Evolutionary conservation across 139 green algal genomes (phyloP).

Genomic region (Desmodesmus armatus): DNA sequence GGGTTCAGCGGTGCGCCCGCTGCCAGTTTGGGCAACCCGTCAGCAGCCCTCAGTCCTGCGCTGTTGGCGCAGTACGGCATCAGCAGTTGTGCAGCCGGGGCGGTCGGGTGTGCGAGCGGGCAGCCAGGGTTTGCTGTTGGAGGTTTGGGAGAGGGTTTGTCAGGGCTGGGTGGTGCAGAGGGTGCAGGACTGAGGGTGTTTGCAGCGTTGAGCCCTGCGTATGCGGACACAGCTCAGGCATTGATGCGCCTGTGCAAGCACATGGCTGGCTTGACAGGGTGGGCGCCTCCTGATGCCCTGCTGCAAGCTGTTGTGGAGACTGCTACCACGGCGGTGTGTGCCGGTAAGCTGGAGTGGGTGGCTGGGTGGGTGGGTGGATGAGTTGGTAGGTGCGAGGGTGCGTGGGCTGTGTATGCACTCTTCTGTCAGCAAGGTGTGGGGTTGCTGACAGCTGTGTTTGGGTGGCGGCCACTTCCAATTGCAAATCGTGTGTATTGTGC

Average conservation of each 20-base stretch:
- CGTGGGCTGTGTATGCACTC: background rate
- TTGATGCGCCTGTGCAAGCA: constrained; percentile 27
- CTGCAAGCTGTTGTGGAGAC: constrained; percentile 33
- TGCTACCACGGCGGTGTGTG: constrained; percentile 10
- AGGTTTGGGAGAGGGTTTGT: constrained; percentile 22
- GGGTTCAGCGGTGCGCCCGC: constrained; percentile 14
- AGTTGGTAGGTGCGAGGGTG: no score
- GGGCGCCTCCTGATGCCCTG: background rate
- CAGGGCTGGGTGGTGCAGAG: background rate
- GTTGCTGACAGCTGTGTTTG: no score
- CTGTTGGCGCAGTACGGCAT: no score
- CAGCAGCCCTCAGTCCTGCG: no score
- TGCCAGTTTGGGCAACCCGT: no score
- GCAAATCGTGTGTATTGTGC: no score
- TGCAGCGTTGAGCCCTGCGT: constrained; percentile 30
- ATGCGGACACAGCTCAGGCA: constrained; percentile 30
- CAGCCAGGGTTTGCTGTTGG: background rate
- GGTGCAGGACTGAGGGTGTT: constrained; percentile 24
- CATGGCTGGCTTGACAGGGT: constrained; percentile 10
- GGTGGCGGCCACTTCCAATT: no score
- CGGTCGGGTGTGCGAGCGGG: no score
- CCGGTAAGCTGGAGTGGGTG: background rate
- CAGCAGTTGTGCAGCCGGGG: no score
- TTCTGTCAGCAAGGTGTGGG: no score
- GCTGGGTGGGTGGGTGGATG: no score